Base-by-base conservation (phyloP, 2,329 filamentous ascomycete species). In the Drechslerella coelobrocha region DNA sequence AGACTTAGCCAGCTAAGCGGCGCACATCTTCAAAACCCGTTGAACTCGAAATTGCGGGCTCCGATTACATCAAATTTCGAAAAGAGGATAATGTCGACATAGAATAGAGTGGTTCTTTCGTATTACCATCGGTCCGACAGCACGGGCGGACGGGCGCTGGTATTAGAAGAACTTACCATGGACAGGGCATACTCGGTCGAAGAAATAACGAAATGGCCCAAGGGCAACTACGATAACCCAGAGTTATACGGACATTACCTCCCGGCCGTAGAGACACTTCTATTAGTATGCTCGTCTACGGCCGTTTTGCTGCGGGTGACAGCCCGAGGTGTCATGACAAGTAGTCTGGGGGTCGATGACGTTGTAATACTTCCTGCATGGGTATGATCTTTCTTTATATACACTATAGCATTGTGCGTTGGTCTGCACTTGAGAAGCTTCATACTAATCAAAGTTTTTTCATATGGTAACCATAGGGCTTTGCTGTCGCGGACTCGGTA, bases 341-440 rank as follows among this genome's bases (percentile, higher is more conserved):
- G 66, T 9, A 71, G 59, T 21, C 27, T 71, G 8, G 59, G 66
- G 5, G 29, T 60, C 29, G 66, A 71, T 26, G 66, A 71, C 43
- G 37, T 63, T 12, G 55, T 71, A 6, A 71, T 71, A 34, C 5
- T 71, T 24, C 66, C 66, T 9, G 66, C 66, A 12, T 71, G 66
- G 66, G 66, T 71, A 63, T 17, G 60, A 6, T 29, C 9, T 4
- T 17, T 31, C 17, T 41, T 8, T 1, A 21, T 7, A 39, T 41
- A 43, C n/a, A 10, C 31, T 50, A 24, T 47, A 41, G 6, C 14
- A n/a, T n/a, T 12, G 4, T 3, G 29, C 17, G 2, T 0, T 17
- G n/a, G n/a, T n/a, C n/a, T n/a, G n/a, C n/a, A n/a, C n/a, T n/a
- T n/a, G n/a, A n/a, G n/a, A n/a, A n/a, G n/a, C n/a, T n/a, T n/a